Conservation (phyloP, 331 rosid genomes). For the Rosa hybrid region DNA sequence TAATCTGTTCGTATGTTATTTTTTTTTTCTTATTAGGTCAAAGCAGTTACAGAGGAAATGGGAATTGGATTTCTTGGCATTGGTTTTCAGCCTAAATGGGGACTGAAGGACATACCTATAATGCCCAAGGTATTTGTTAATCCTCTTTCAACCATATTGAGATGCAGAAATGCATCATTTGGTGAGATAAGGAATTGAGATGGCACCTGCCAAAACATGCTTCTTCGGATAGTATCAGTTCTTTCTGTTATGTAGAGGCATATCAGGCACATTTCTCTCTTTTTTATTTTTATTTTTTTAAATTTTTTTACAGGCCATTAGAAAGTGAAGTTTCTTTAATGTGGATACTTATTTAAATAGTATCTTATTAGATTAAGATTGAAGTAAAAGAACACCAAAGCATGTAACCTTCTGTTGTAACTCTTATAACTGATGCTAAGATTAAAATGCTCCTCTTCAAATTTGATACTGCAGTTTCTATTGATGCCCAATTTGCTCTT, state of each 20-base stretch:
- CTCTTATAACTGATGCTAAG: not conserved
- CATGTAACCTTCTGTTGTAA: not conserved
- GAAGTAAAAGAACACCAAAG: not conserved
- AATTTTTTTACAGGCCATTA: not conserved
- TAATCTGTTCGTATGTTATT: not conserved
- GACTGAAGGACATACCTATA: slow-evolving; percentile 77
- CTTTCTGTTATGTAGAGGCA: not conserved
- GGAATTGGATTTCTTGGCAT: slow-evolving; percentile 96
- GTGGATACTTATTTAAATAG: not conserved
- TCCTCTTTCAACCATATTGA: slow-evolving; percentile 18
- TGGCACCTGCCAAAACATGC: slow-evolving; percentile 3
- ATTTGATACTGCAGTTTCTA: not conserved
- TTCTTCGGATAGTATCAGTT: not conserved
- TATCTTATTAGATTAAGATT: not conserved
- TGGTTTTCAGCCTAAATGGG: slow-evolving; percentile 98
- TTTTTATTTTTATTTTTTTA: not conserved
- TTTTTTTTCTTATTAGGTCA: slow-evolving; percentile 53
- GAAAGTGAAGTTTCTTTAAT: not conserved
- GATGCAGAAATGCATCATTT: not conserved
- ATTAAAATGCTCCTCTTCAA: not conserved
- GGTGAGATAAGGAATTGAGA: not conserved
- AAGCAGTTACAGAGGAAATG: slow-evolving; percentile 98
- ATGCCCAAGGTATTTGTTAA: slow-evolving; percentile 84
- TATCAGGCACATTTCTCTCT: not conserved
- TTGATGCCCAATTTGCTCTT: not conserved